Evolutionary conservation across 768 basidiomycete genomes (phyloP).

Genomic region (Mycena sanguinolenta): DNA sequence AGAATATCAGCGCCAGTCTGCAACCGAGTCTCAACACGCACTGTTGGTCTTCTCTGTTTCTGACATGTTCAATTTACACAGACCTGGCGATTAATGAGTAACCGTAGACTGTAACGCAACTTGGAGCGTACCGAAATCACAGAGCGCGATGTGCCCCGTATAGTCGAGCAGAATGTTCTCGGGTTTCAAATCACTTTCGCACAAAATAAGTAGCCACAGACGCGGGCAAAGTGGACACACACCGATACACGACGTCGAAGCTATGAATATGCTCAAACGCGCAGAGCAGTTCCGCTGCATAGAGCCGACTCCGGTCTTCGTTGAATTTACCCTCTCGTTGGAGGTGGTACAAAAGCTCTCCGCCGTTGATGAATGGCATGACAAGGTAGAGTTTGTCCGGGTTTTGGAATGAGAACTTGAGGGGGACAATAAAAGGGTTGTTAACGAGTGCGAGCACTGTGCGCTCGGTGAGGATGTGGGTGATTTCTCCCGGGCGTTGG

Average conservation of each 20-base stretch:
- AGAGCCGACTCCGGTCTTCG: conserved; percentile 93
- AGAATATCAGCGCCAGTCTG: conserved; percentile 27
- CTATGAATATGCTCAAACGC: conserved; percentile 96
- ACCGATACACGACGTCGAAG: conserved; percentile 99
- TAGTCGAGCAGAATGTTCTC: conserved; percentile 99
- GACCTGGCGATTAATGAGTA: conserved; percentile 57
- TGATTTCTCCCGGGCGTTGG: conserved; percentile 95
- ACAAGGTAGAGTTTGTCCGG: conserved; percentile 97
- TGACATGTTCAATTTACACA: conserved; percentile 97
- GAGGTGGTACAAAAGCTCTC: conserved; percentile 97
- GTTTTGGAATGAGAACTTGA: conserved; percentile 99
- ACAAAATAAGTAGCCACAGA: conserved; percentile 4
- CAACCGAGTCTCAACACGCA: conserved; percentile 49
- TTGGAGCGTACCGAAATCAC: conserved; percentile 83
- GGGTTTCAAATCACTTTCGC: conserved; percentile 90
- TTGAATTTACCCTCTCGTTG: conserved; percentile 98
- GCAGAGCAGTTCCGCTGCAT: conserved; percentile 96
- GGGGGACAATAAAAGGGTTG: conserved; percentile 98
- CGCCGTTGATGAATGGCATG: conserved; percentile 98
- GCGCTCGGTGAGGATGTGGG: conserved; percentile 96
- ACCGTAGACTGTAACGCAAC: not conserved
- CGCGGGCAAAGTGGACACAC: conserved; percentile 37
- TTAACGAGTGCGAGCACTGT: conserved; percentile 97
- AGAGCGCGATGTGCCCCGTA: conserved; percentile 97
- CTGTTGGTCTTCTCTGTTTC: conserved; percentile 98